phyloP scores from a whole-genome alignment of 345 rosid species.

The Eucalyptus regnans region DNA sequence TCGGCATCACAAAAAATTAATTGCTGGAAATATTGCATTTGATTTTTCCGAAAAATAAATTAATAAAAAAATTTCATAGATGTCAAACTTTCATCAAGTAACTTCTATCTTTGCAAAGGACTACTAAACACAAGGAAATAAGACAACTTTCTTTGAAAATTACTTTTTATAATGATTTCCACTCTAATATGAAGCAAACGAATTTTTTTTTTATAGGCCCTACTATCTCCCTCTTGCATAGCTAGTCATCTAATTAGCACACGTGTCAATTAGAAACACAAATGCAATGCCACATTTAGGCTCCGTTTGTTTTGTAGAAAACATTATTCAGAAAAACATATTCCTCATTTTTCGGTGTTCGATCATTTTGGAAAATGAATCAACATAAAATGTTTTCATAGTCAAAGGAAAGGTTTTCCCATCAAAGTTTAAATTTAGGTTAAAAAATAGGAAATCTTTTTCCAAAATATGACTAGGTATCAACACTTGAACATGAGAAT shows the following conservation, averaged over 20 bases:
- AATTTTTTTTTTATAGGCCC: not conserved
- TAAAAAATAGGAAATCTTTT: no score
- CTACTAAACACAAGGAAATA: not conserved
- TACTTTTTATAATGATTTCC: not conserved
- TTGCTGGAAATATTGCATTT: not conserved
- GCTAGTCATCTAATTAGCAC: not conserved
- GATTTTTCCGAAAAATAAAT: not conserved
- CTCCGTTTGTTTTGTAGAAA: not conserved
- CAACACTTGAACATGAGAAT: not conserved
- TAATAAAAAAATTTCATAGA: not conserved
- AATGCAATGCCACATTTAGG: not conserved
- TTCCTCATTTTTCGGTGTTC: not conserved
- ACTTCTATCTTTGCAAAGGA: not conserved
- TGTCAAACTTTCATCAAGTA: not conserved
- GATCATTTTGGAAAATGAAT: not conserved
- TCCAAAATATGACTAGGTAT: rapidly evolving
- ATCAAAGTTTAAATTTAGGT: not conserved
- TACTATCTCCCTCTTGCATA: not conserved
- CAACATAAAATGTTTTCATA: rapidly evolving
- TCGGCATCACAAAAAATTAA: not conserved
- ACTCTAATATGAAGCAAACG: not conserved
- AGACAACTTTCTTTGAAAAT: not conserved
- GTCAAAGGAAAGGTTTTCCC: not conserved
- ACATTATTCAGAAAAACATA: no score
- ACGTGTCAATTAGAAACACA: not conserved